Percentiles rank a stretch among this genome's conserved stretches.
phyloP scores from a whole-genome alignment of 495 filamentous ascomycete genomes.

The Amniculicola lignicola region DNA sequence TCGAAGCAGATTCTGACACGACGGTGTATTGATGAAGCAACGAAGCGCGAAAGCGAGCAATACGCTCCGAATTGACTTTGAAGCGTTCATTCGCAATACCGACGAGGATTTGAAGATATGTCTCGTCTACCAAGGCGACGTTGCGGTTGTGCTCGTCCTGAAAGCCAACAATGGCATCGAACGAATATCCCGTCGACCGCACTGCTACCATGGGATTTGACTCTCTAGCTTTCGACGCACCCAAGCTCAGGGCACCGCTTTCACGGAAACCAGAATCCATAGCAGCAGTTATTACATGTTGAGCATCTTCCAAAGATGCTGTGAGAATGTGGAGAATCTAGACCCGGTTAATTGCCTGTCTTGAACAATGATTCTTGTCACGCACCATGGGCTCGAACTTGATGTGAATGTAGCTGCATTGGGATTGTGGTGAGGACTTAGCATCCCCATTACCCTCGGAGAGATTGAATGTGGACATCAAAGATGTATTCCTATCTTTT shows the following conservation, averaged over 20 bases:
- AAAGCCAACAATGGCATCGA: slow-evolving; percentile 75
- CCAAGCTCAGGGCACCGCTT: slow-evolving; percentile 65
- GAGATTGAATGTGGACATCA: slow-evolving; percentile 20
- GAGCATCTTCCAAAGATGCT: slow-evolving; percentile 66
- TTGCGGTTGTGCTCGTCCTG: slow-evolving; percentile 39
- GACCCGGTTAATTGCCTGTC: slow-evolving; percentile 6
- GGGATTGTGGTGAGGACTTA: slow-evolving; percentile 12
- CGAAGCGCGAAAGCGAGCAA: slow-evolving; percentile 47
- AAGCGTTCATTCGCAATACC: slow-evolving; percentile 74
- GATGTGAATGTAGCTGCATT: slow-evolving; percentile 64
- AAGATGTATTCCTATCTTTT: neutral
- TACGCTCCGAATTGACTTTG: slow-evolving; percentile 66
- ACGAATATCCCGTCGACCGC: slow-evolving; percentile 70
- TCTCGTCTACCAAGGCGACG: slow-evolving; percentile 45
- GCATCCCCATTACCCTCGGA: neutral
- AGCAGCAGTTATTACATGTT: slow-evolving; percentile 67
- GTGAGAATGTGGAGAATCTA: slow-evolving; percentile 88
- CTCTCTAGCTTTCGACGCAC: slow-evolving; percentile 45
- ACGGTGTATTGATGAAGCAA: slow-evolving; percentile 17
- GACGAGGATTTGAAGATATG: slow-evolving; percentile 62
- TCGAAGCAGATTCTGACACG: neutral
- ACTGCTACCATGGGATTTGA: slow-evolving; percentile 66
- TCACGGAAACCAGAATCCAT: slow-evolving; percentile 84
- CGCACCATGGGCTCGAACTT: slow-evolving; percentile 93
- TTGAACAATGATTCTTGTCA: neutral